These are phyloP conservation scores for Fomitopsis betulina DNA, from an alignment of 1,284 basidiomycete genomes.

Conservation along the genomic window DNA sequence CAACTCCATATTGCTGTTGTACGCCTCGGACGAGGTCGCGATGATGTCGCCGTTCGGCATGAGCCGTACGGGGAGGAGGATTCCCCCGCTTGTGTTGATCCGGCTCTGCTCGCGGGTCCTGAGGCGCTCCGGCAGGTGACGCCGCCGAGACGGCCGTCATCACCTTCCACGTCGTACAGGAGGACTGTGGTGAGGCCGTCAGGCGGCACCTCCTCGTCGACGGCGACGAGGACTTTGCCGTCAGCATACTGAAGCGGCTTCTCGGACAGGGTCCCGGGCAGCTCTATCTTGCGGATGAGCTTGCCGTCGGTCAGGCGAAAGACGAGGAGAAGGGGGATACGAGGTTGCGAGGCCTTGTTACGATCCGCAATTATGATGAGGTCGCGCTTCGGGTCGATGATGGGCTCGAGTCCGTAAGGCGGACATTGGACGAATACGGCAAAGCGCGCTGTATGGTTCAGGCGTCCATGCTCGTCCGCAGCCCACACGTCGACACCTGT, in stretches of 20 bases:
- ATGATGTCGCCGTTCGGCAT: not conserved
- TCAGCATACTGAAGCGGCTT: not conserved
- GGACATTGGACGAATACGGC: not conserved
- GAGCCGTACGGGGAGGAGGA: not conserved
- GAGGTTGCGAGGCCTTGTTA: not conserved
- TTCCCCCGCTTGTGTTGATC: not conserved
- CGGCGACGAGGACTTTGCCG: not conserved
- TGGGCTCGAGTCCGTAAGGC: not conserved
- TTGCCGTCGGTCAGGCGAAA: not conserved
- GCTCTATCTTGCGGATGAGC: not conserved
- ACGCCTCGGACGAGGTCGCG: not conserved
- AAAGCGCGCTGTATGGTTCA: not conserved
- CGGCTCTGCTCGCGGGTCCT: not conserved
- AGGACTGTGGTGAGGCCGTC: not conserved
- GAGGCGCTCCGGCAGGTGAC: not conserved
- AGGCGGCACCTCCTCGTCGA: not conserved
- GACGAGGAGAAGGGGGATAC: not conserved
- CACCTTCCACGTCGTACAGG: not conserved
- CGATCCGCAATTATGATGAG: not conserved
- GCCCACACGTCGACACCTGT: not conserved
- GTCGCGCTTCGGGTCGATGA: not conserved
- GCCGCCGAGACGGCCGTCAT: not conserved
- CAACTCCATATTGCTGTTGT: not conserved
- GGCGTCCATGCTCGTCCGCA: not conserved
- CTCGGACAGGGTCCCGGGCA: not conserved